Conservation (phyloP, 768 basidiomycete species). For the Phlebiopsis gigantea region DNA sequence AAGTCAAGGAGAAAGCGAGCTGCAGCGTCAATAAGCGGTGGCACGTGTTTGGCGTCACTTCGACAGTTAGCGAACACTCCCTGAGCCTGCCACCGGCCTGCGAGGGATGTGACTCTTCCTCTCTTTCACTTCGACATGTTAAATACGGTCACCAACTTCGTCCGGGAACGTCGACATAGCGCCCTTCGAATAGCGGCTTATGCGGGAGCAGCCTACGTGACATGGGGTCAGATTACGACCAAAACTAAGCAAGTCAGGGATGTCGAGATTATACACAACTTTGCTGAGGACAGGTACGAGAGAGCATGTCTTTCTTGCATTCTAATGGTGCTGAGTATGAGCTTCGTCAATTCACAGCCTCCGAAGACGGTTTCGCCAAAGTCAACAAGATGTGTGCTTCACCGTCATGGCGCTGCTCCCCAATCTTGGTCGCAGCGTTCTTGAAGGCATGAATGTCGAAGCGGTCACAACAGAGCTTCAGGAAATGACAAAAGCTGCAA, state of each 20-base stretch:
- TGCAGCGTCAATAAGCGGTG: constrained; percentile 2
- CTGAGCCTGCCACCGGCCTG: background rate
- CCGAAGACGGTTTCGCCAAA: constrained; percentile 66
- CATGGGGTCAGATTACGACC: constrained; percentile 53
- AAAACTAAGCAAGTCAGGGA: constrained; percentile 64
- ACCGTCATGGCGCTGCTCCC: constrained; percentile 69
- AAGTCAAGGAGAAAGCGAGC: constrained; percentile 13
- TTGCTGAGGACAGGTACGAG: constrained; percentile 68
- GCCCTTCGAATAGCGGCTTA: constrained; percentile 47
- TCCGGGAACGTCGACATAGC: constrained; percentile 41
- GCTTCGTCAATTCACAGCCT: constrained; percentile 38
- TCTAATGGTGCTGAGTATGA: background rate
- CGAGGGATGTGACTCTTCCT: constrained; percentile 7
- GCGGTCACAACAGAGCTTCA: constrained; percentile 54
- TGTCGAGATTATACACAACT: constrained; percentile 50
- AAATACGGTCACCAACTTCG: constrained; percentile 37
- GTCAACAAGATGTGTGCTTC: constrained; percentile 72
- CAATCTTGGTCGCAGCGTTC: constrained; percentile 57
- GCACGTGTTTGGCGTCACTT: constrained; percentile 22
- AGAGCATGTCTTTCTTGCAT: background rate
- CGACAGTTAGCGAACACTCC: background rate
- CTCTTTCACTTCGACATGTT: constrained; percentile 33
- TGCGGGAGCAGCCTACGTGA: constrained; percentile 57
- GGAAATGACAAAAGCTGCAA: constrained; percentile 33
- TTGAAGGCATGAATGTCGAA: constrained; percentile 77